Evolutionary conservation across 2,329 filamentous ascomycete species (phyloP).

Genomic region (Beauveria asiatica): DNA sequence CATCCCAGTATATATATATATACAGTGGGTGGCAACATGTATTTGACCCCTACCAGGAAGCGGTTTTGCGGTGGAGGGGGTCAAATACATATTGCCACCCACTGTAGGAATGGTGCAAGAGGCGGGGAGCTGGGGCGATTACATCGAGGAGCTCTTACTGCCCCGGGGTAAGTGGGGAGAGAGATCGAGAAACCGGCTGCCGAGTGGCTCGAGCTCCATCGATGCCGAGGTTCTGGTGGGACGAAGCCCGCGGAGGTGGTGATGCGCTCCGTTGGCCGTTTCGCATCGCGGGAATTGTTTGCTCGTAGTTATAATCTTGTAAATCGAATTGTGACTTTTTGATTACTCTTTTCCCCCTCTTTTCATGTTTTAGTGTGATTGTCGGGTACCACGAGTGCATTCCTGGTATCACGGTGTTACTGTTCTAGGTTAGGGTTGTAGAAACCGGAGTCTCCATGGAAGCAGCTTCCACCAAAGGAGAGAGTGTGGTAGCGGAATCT

Average conservation of each 20-base stretch:
- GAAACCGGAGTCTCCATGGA: too few species aligned
- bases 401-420: too few species aligned
- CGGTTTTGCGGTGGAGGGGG: too few species aligned
- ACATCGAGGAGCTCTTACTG: background rate
- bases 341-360: background rate
- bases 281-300: background rate
- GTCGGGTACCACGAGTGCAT: background rate
- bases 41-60: too few species aligned
- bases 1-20: too few species aligned
- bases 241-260: background rate
- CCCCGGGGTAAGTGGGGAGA: background rate
- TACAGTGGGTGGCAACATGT: too few species aligned
- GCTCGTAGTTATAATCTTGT: too few species aligned
- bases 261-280: background rate
- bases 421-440: too few species aligned
- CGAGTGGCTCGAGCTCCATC: background rate
- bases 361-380: background rate
- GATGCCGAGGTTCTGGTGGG: constrained; percentile 3
- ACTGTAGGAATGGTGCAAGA: background rate
- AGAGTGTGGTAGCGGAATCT: too few species aligned
- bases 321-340: background rate
- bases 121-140: background rate
- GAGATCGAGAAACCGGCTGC: background rate
- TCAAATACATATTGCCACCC: too few species aligned
- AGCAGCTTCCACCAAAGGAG: too few species aligned